Conservation (phyloP, 352 stramenopile species). For the Globisporangium solare region DNA sequence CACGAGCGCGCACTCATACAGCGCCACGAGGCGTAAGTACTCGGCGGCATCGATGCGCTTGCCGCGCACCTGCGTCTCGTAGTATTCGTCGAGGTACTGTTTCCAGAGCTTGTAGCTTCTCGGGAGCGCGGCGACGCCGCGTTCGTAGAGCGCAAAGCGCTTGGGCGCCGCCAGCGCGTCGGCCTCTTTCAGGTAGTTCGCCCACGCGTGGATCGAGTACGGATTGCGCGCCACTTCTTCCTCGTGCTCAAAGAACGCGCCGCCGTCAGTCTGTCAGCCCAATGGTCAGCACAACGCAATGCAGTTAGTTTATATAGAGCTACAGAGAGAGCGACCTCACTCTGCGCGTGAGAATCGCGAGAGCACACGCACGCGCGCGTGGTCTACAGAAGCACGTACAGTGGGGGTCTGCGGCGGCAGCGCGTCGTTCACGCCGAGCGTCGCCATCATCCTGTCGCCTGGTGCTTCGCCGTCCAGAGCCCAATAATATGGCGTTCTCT, state of each 20-base stretch:
- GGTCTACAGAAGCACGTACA: background rate
- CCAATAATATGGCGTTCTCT: background rate
- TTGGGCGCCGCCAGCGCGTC: slow-evolving; percentile 12
- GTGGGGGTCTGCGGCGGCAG: slow-evolving; percentile 2
- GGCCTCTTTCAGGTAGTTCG: slow-evolving; percentile 41
- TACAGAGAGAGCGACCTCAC: background rate
- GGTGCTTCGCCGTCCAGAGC: no score
- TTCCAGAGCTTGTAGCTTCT: slow-evolving; percentile 97
- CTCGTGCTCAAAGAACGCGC: slow-evolving; percentile 53
- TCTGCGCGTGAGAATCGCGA: no score
- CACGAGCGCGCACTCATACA: slow-evolving; percentile 89
- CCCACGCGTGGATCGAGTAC: slow-evolving; percentile 84
- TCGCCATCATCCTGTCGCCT: slow-evolving; percentile 7
- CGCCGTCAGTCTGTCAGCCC: background rate
- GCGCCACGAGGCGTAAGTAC: slow-evolving; percentile 32
- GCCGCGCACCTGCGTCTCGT: slow-evolving; percentile 58
- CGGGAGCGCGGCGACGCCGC: slow-evolving; percentile 79
- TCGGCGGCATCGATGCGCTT: slow-evolving; percentile 47
- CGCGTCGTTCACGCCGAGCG: slow-evolving; percentile 4
- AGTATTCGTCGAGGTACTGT: slow-evolving; percentile 70
- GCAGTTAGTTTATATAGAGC: background rate
- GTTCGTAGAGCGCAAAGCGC: slow-evolving; percentile 79
- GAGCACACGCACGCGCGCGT: no score
- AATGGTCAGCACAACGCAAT: background rate
- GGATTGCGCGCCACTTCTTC: slow-evolving; percentile 82